Percentiles rank a stretch among this genome's conserved stretches.
phyloP scores from a whole-genome alignment of 2,329 filamentous ascomycete genomes.

The Eutypella sp. region DNA sequence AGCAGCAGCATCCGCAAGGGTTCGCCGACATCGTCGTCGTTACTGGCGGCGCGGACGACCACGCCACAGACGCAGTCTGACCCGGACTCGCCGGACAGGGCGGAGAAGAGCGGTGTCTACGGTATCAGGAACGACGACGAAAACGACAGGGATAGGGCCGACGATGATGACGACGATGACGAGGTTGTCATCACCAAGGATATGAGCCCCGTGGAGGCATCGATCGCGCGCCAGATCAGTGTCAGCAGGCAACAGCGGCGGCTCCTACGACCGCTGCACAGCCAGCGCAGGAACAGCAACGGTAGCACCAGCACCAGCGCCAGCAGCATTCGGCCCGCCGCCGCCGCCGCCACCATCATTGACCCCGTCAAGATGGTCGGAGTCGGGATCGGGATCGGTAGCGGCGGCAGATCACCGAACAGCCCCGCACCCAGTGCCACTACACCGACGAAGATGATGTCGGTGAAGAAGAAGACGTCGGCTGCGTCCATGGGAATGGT shows the following conservation, averaged over 20 bases:
- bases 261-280: constrained; percentile 50
- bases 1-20: constrained; percentile 27
- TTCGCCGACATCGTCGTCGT: constrained; percentile 25
- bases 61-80: constrained; percentile 28
- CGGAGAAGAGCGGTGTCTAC: too few relatives aligned
- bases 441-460: too few relatives aligned
- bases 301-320: constrained; percentile 6
- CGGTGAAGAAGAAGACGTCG: too few relatives aligned
- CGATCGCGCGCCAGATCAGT: constrained; percentile 64
- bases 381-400: too few relatives aligned
- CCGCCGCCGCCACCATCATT: too few relatives aligned
- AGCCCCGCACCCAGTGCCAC: too few relatives aligned
- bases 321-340: constrained; percentile 18
- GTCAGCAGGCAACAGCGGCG: constrained; percentile 58
- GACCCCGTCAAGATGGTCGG: too few relatives aligned
- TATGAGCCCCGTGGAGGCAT: constrained; percentile 57
- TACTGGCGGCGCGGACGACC: constrained; percentile 30
- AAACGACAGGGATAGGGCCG: constrained; percentile 4
- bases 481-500: constrained; percentile 21
- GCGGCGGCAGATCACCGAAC: constrained; percentile 2
- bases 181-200: neutral
- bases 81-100: too few relatives aligned
- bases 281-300: constrained; percentile 17
- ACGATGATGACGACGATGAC: constrained; percentile 1
- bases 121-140: constrained; percentile 26